These are phyloP conservation scores for Flaveria linearis DNA, from an alignment of 129 eudicot species.

Conservation along the genomic window DNA sequence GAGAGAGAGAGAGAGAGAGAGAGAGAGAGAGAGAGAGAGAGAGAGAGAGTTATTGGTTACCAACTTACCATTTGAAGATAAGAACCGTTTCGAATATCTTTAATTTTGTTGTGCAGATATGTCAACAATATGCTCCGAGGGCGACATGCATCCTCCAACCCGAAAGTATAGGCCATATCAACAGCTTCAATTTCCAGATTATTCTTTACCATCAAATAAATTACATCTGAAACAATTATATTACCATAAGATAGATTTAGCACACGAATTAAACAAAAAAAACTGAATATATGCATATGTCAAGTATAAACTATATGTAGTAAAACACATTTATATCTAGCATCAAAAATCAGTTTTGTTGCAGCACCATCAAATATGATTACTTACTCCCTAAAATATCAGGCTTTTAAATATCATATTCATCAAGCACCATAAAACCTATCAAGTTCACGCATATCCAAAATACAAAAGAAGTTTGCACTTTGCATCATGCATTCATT, in stretches of 20 bases:
- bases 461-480: not conserved
- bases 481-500: not conserved
- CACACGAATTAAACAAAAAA: not conserved
- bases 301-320: not conserved
- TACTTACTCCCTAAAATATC: not conserved
- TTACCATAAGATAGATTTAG: slow-evolving; percentile 10
- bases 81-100: slow-evolving; percentile 37
- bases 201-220: slow-evolving; percentile 53
- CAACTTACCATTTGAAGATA: slow-evolving; percentile 21
- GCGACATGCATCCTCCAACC: slow-evolving; percentile 50
- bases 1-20: not conserved
- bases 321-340: not conserved
- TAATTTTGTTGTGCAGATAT: slow-evolving; percentile 41
- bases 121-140: slow-evolving; percentile 50
- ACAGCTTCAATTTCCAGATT: slow-evolving; percentile 66
- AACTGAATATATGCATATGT: not conserved
- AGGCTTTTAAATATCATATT: slow-evolving; percentile 8
- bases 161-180: slow-evolving; percentile 58
- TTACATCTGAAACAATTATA: slow-evolving; percentile 48
- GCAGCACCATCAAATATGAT: not conserved
- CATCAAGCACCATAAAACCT: not conserved
- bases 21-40: not conserved
- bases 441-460: not conserved
- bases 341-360: not conserved
- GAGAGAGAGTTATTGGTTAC: slow-evolving; percentile 11